Percentiles rank a stretch among this genome's conserved stretches.
phyloP scores from a whole-genome alignment of 192 early-diverging fungal species.

The Coemansia sp. region DNA sequence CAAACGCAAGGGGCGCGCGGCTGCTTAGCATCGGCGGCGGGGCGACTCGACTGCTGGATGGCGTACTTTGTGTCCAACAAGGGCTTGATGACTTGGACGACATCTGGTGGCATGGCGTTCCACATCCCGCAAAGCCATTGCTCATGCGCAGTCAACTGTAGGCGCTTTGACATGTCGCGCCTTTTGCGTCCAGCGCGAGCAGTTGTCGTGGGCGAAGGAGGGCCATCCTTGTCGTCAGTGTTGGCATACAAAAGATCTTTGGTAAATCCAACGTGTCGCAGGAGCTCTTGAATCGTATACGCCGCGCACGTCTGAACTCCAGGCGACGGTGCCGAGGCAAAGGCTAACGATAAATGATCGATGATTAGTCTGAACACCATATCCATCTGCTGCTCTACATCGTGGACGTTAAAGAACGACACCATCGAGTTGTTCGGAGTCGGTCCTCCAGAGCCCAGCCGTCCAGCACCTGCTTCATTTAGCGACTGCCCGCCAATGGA shows the following conservation, averaged over 20 bases:
- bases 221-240: neutral
- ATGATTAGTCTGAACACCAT: constrained; percentile 45
- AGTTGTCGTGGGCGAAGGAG: neutral
- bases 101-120: constrained; percentile 34
- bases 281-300: constrained; percentile 50
- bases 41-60: constrained; percentile 26
- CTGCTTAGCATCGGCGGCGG: neutral
- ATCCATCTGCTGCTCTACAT: constrained; percentile 38
- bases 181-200: constrained; percentile 2
- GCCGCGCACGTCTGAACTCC: constrained; percentile 45
- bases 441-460: neutral
- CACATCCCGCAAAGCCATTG: constrained; percentile 34
- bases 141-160: constrained; percentile 2
- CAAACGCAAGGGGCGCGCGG: constrained; percentile 22
- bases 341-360: constrained; percentile 41
- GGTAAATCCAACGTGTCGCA: constrained; percentile 43
- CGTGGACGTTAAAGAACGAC: constrained; percentile 18
- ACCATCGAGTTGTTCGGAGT: neutral
- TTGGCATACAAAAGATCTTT: constrained; percentile 13
- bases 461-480: neutral
- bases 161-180: constrained; percentile 1
- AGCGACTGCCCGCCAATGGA: constrained; percentile 16
- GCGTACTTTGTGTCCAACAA: constrained; percentile 50
- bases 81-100: constrained; percentile 28
- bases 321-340: constrained; percentile 50